phyloP scores from a whole-genome alignment of 495 filamentous ascomycete genomes.

The Hypoxylon trugodes region DNA sequence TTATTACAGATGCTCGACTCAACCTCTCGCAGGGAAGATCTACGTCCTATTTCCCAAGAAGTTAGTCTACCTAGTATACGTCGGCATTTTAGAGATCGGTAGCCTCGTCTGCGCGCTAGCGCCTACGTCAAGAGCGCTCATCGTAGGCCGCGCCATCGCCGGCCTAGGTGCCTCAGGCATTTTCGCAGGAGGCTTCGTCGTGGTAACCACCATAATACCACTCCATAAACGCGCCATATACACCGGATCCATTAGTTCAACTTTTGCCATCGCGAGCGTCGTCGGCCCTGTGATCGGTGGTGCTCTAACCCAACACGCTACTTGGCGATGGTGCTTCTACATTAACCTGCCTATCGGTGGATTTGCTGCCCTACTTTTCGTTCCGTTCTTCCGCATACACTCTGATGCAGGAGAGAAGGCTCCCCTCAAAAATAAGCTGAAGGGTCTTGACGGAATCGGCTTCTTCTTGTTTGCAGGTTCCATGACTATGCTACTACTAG shows the following conservation, averaged over 20 bases:
- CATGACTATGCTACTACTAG: constrained; percentile 51
- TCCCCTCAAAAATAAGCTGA: constrained; percentile 21
- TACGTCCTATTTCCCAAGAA: constrained; percentile 32
- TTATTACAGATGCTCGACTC: neutral
- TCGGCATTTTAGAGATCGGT: constrained; percentile 55
- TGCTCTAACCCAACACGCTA: constrained; percentile 51
- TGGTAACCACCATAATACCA: constrained; percentile 48
- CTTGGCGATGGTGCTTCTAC: constrained; percentile 59
- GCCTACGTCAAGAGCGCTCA: constrained; percentile 57
- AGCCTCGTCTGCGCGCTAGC: constrained; percentile 60
- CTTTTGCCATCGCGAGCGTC: constrained; percentile 53
- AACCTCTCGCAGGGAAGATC: constrained; percentile 30
- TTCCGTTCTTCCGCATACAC: constrained; percentile 49
- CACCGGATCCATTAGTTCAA: constrained; percentile 13
- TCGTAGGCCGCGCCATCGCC: constrained; percentile 59
- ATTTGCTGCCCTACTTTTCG: constrained; percentile 55
- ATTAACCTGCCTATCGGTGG: constrained; percentile 61
- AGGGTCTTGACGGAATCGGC: constrained; percentile 55
- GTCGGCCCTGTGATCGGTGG: constrained; percentile 62
- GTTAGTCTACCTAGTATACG: constrained; percentile 52
- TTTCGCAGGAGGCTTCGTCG: constrained; percentile 39
- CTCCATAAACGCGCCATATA: constrained; percentile 43
- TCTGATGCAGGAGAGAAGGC: constrained; percentile 50
- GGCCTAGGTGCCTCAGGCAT: constrained; percentile 53
- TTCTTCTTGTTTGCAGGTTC: constrained; percentile 48